A percentile compares a stretch with the other conserved stretches of the same genome.
Conservation (phyloP, 768 basidiomycete species). For the Kwoniella bestiolae region DNA sequence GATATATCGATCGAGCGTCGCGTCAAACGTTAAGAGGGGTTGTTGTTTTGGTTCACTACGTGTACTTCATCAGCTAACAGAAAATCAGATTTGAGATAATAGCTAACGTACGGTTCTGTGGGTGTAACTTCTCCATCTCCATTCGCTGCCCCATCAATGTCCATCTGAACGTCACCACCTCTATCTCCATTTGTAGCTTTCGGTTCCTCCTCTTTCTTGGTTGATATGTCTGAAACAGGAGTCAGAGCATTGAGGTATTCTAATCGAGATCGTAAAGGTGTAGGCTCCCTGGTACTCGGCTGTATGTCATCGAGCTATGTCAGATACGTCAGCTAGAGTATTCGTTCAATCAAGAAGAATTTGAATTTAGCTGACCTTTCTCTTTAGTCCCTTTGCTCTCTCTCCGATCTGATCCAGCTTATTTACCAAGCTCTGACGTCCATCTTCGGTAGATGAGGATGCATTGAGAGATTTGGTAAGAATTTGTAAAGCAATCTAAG, state of each 20-base stretch:
- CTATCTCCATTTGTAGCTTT: background rate
- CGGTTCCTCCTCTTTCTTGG: background rate
- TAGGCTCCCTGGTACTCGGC: constrained; percentile 28
- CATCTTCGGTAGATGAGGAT: constrained; percentile 23
- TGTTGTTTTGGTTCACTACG: constrained; percentile 12
- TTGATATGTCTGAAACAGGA: background rate
- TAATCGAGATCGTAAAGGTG: constrained; percentile 33
- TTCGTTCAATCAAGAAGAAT: background rate
- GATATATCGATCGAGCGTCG: constrained; percentile 76
- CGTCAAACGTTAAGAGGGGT: constrained; percentile 12
- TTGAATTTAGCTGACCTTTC: constrained; percentile 69
- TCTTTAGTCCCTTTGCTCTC: constrained; percentile 69
- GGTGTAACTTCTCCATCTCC: background rate
- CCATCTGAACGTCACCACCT: constrained; percentile 3
- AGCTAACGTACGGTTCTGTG: background rate
- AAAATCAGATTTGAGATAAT: background rate
- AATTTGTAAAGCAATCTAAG: constrained; percentile 28
- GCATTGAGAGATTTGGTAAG: constrained; percentile 26
- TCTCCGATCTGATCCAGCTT: constrained; percentile 45
- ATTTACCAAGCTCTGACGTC: constrained; percentile 11
- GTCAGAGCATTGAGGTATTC: constrained; percentile 32
- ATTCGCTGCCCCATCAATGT: constrained; percentile 6
- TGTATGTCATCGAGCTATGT: constrained; percentile 51
- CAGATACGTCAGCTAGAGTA: constrained; percentile 6
- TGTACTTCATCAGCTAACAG: background rate